A percentile compares a stretch with the other conserved stretches of the same genome.
Evolutionary conservation across 768 basidiomycete species (phyloP).

Genomic region (Rhodotorula paludigena): DNA sequence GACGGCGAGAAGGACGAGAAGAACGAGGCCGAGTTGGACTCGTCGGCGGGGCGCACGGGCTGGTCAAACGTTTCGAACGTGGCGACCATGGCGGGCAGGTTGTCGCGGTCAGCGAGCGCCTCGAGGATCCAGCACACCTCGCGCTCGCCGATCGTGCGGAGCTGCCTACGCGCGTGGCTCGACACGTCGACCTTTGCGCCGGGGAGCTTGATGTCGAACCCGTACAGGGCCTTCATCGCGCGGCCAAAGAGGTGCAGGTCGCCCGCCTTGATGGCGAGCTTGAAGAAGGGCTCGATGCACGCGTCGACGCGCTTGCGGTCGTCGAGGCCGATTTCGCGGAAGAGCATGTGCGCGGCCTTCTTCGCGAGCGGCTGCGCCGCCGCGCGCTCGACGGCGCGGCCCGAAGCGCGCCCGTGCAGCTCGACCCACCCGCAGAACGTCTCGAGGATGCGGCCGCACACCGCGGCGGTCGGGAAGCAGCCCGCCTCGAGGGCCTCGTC

Average conservation of each 20-base stretch:
- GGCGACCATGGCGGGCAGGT: conserved; percentile 27
- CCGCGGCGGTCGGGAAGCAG: background rate
- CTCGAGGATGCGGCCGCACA: conserved; percentile 8
- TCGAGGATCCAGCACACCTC: conserved; percentile 29
- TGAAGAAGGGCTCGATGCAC: conserved; percentile 14
- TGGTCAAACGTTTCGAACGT: conserved; percentile 31
- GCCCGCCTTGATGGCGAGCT: conserved; percentile 17
- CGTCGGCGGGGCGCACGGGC: background rate
- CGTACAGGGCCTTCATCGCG: conserved; percentile 28
- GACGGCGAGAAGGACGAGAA: conserved; percentile 2
- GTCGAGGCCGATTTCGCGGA: background rate
- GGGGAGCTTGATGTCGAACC: conserved; percentile 26
- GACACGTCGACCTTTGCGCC: conserved; percentile 15
- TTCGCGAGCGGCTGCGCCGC: conserved; percentile 25
- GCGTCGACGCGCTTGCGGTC: conserved; percentile 4
- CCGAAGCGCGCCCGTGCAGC: conserved; percentile 23
- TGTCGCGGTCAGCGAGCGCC: conserved; percentile 20
- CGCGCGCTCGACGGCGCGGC: conserved; percentile 13
- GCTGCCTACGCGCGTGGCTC: background rate
- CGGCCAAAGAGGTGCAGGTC: conserved; percentile 17
- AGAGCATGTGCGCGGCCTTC: conserved; percentile 11
- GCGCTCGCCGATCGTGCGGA: conserved; percentile 11
- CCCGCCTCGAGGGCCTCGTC: conserved; percentile 25
- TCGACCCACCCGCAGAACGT: conserved; percentile 31
- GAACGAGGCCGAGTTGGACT: background rate